Evolutionary conservation across 2,329 filamentous ascomycete species (phyloP).

Genomic region (Ascochyta viciae-villosae): DNA sequence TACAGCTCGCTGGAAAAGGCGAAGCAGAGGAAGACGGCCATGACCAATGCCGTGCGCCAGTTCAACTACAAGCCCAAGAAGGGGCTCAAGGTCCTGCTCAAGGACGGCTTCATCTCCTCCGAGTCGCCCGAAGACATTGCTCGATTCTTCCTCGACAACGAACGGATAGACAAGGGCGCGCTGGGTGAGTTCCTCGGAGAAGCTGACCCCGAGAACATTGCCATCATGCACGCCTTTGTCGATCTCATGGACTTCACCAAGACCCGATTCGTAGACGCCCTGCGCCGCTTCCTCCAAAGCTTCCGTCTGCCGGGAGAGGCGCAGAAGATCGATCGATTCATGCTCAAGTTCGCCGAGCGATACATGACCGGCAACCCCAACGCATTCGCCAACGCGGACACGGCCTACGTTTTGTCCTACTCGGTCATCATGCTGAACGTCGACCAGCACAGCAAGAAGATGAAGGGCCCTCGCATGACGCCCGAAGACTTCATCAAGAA

Average conservation of each 20-base stretch:
- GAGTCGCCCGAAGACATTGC: constrained; percentile 83
- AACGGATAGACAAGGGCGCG: constrained; percentile 86
- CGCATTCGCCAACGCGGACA: constrained; percentile 97
- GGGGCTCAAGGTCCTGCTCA: constrained; percentile 82
- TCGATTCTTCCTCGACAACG: constrained; percentile 79
- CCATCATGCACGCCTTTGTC: constrained; percentile 98
- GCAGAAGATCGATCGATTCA: constrained; percentile 99
- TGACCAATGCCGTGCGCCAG: constrained; percentile 84
- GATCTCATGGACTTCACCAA: constrained; percentile 93
- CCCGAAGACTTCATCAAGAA: constrained; percentile 99
- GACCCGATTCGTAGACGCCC: constrained; percentile 88
- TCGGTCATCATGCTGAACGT: constrained; percentile 97
- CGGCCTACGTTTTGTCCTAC: constrained; percentile 93
- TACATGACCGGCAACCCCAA: constrained; percentile 96
- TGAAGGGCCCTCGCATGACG: constrained; percentile 84
- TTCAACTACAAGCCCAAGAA: constrained; percentile 99
- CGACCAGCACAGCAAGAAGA: constrained; percentile 89
- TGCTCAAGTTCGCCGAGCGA: constrained; percentile 97
- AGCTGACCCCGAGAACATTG: constrained; percentile 90
- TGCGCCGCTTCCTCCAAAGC: constrained; percentile 90
- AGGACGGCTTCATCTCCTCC: constrained; percentile 86
- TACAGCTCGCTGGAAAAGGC: constrained; percentile 93
- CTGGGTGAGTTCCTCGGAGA: constrained; percentile 95
- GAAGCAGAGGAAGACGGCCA: constrained; percentile 90
- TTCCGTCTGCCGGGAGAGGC: constrained; percentile 95